Conservation (phyloP, 2,329 filamentous ascomycete species). For the Ophiognomonia clavigignenti-juglandacearum region DNA sequence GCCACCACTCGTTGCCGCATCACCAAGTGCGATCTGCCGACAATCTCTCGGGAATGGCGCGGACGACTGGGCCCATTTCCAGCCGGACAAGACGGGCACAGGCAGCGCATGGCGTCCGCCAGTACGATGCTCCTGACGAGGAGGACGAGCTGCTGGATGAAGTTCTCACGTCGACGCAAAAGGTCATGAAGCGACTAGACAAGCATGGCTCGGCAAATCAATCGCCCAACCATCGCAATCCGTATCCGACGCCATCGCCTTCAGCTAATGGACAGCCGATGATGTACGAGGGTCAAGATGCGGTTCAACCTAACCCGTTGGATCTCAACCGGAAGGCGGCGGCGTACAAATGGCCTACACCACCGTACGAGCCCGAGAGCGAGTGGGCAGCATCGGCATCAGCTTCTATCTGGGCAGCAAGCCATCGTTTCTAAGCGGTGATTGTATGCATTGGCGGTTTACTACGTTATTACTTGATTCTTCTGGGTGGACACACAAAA, state of each 20-base stretch:
- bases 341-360: slow-evolving; percentile 82
- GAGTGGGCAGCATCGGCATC: slow-evolving; percentile 85
- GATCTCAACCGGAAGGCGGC: slow-evolving; percentile 57
- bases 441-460: background rate
- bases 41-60: slow-evolving; percentile 53
- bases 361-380: slow-evolving; percentile 79
- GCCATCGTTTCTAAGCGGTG: slow-evolving; percentile 52
- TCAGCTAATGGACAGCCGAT: slow-evolving; percentile 79
- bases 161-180: slow-evolving; percentile 71
- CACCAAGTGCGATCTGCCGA: slow-evolving; percentile 61
- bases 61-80: slow-evolving; percentile 58
- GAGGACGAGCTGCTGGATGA: slow-evolving; percentile 95
- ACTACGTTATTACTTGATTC: background rate
- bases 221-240: slow-evolving; percentile 59
- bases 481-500: slow-evolving; percentile 2
- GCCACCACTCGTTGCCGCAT: slow-evolving; percentile 60
- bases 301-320: slow-evolving; percentile 64
- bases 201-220: slow-evolving; percentile 49
- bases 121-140: slow-evolving; percentile 93
- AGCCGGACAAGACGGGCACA: slow-evolving; percentile 77
- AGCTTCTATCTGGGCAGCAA: slow-evolving; percentile 73
- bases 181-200: slow-evolving; percentile 68
- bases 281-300: slow-evolving; percentile 62
- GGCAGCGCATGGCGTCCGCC: slow-evolving; percentile 68
- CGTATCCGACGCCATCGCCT: slow-evolving; percentile 64